Conservation (phyloP, 352 stramenopile genomes). For the Aphanomyces stellatus region DNA sequence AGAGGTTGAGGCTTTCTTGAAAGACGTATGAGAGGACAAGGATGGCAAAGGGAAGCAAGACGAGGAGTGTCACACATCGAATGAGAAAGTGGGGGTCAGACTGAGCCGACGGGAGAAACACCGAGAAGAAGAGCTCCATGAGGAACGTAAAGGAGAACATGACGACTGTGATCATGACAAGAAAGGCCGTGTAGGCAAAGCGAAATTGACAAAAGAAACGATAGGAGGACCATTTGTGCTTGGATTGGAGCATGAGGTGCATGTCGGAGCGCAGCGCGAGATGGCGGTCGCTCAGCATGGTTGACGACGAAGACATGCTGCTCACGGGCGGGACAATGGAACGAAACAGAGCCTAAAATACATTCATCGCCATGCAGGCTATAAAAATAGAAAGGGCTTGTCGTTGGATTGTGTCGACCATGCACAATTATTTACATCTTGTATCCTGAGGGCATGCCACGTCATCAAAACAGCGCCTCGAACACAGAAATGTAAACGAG, state of each 20-base stretch:
- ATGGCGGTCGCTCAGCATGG: no score
- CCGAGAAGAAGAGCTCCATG: slow-evolving; percentile 89
- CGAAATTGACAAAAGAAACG: slow-evolving; percentile 74
- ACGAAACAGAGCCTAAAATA: no score
- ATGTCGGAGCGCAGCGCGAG: no score
- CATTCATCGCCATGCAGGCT: no score
- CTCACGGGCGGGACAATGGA: no score
- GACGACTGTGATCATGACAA: slow-evolving; percentile 84
- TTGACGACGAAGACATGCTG: no score
- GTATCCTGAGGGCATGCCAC: no score
- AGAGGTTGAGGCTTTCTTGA: slow-evolving; percentile 69
- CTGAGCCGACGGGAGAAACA: slow-evolving; percentile 74
- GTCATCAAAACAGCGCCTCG: no score
- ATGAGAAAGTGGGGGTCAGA: slow-evolving; percentile 61
- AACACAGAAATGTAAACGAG: no score
- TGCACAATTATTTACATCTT: no score
- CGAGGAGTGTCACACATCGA: slow-evolving; percentile 57
- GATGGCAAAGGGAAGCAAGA: slow-evolving; percentile 58
- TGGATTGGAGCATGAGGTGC: slow-evolving; percentile 47
- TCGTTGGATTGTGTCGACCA: not conserved
- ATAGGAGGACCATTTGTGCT: slow-evolving; percentile 65
- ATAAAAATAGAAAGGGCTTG: no score
- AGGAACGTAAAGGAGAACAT: slow-evolving; percentile 85
- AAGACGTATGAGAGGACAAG: slow-evolving; percentile 84
- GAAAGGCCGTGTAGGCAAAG: slow-evolving; percentile 81